phyloP scores from a whole-genome alignment of 208 protist species.

The Lotmaria passim region DNA sequence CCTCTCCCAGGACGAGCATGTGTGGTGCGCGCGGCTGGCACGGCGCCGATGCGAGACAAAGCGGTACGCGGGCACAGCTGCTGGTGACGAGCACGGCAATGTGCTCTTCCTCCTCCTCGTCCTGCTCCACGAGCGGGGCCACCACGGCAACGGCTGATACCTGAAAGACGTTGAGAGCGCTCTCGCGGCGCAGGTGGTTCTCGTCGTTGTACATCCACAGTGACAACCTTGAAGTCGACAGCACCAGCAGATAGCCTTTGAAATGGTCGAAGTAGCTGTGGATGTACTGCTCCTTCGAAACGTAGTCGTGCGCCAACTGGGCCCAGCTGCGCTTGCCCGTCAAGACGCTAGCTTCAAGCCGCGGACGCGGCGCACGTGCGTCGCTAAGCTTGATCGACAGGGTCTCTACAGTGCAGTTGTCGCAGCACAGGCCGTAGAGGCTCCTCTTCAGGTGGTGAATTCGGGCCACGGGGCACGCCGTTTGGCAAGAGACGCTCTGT shows the following conservation, averaged over 20 bases:
- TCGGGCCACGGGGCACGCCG: conserved; percentile 37
- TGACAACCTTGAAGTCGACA: conserved; percentile 34
- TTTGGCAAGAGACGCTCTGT: conserved; percentile 34
- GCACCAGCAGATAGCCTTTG: conserved; percentile 39
- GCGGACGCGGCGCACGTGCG: background rate
- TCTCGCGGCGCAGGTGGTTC: conserved; percentile 18
- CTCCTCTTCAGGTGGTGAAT: conserved; percentile 54
- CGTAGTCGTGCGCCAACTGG: conserved; percentile 21
- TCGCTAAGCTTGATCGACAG: conserved; percentile 31
- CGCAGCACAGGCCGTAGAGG: conserved; percentile 65
- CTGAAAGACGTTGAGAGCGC: conserved; percentile 12
- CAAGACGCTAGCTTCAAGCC: conserved; percentile 28
- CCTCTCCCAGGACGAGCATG: conserved; percentile 17
- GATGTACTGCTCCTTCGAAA: conserved; percentile 30
- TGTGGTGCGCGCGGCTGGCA: background rate
- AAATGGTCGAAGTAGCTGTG: conserved; percentile 54
- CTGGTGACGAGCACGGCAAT: conserved; percentile 45
- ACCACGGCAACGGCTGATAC: conserved; percentile 30
- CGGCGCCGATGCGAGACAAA: conserved; percentile 15
- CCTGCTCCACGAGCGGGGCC: conserved; percentile 12
- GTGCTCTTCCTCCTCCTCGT: conserved; percentile 11
- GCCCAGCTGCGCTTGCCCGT: conserved; percentile 15
- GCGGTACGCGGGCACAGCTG: conserved; percentile 46
- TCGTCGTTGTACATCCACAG: conserved; percentile 40
- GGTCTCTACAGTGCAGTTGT: conserved; percentile 60